A percentile compares a stretch with the other conserved stretches of the same genome.
Conservation (phyloP, 345 rosid species). For the Gossypium thurberi region DNA sequence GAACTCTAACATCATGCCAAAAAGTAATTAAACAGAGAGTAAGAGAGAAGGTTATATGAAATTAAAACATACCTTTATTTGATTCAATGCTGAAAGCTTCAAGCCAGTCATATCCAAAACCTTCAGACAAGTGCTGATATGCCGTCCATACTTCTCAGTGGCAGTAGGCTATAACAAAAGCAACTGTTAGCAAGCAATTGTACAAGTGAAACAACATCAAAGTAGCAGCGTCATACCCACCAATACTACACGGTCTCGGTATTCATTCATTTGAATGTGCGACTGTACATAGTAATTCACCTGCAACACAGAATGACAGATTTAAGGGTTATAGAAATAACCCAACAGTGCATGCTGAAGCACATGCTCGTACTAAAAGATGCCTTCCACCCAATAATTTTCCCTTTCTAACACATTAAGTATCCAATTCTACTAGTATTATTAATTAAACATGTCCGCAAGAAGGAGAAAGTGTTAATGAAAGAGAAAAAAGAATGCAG, state of each 20-base stretch:
- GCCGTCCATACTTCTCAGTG: slow-evolving; percentile 57
- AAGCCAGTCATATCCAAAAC: slow-evolving; percentile 96
- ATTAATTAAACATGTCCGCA: background rate
- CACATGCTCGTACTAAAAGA: background rate
- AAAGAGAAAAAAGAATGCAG: background rate
- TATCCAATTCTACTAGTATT: background rate
- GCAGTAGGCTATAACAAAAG: slow-evolving; percentile 60
- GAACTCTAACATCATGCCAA: background rate
- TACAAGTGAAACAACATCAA: background rate
- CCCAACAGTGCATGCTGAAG: background rate
- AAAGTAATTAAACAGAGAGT: background rate
- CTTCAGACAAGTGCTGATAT: slow-evolving; percentile 70
- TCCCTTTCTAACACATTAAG: background rate
- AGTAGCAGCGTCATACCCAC: slow-evolving; percentile 29
- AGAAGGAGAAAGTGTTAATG: background rate
- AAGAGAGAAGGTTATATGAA: slow-evolving; percentile 8
- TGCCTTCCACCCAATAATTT: background rate
- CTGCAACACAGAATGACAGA: slow-evolving; percentile 28
- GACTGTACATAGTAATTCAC: slow-evolving; percentile 87
- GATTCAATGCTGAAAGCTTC: slow-evolving; percentile 79
- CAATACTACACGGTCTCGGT: slow-evolving; percentile 84
- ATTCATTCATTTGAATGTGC: slow-evolving; percentile 97
- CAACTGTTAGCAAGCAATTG: background rate
- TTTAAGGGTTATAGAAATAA: background rate
- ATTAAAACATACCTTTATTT: slow-evolving; percentile 53